These are phyloP conservation scores for Boletus bicolor DNA, from an alignment of 768 basidiomycete species.

Conservation along the genomic window DNA sequence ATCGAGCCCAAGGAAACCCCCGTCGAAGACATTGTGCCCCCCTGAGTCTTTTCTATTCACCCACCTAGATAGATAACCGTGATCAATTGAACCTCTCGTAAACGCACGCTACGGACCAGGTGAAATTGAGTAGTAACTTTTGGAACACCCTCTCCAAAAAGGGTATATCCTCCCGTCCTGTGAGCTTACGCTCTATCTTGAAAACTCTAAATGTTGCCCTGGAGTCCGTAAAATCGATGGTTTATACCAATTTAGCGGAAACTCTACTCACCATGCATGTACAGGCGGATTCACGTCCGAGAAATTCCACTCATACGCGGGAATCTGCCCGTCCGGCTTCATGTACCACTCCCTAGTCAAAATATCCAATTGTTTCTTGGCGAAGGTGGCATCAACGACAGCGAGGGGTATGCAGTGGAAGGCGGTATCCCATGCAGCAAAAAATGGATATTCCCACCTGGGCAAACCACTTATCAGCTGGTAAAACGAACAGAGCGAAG, in stretches of 20 bases:
- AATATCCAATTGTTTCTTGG: slow-evolving; percentile 96
- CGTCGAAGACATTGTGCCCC: slow-evolving; percentile 96
- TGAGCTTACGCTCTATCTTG: slow-evolving; percentile 97
- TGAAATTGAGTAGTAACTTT: slow-evolving; percentile 94
- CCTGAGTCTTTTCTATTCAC: slow-evolving; percentile 96
- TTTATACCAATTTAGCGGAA: neutral
- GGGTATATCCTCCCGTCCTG: slow-evolving; percentile 82
- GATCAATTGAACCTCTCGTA: neutral
- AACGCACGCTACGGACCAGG: slow-evolving; percentile 56
- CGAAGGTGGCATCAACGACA: slow-evolving; percentile 90
- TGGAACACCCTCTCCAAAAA: slow-evolving; percentile 99
- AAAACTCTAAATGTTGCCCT: slow-evolving; percentile 98
- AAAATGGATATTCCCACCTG: slow-evolving; percentile 99
- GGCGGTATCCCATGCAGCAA: slow-evolving; percentile 98
- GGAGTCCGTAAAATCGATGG: slow-evolving; percentile 1
- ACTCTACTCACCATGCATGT: slow-evolving; percentile 76
- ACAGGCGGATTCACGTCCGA: slow-evolving; percentile 98
- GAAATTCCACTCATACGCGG: slow-evolving; percentile 99
- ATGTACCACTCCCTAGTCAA: slow-evolving; percentile 99
- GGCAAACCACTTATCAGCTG: slow-evolving; percentile 4
- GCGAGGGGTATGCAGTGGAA: slow-evolving; percentile 99
- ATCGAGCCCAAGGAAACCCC: slow-evolving; percentile 96
- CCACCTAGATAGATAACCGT: slow-evolving; percentile 58
- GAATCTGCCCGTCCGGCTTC: slow-evolving; percentile 98
- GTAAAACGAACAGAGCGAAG: neutral